Conservation (phyloP, 352 stramenopile genomes). For the Thalassiosira livingstoniorum region DNA sequence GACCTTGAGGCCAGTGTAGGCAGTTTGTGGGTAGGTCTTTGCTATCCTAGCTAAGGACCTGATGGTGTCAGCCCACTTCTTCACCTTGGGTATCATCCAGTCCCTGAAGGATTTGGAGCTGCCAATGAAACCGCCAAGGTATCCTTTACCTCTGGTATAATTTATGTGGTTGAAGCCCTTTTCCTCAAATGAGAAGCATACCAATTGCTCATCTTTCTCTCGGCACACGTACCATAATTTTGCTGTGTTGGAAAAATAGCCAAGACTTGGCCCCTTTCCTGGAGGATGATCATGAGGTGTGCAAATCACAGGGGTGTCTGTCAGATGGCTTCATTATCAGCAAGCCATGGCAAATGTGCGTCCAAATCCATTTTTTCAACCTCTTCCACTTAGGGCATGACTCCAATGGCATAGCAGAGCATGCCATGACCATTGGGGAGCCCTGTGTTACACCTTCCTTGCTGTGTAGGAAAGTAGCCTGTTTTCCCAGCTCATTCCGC, state of each 20-base stretch:
- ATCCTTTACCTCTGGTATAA: slow-evolving; percentile 16
- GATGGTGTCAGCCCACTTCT: slow-evolving; percentile 22
- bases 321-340: slow-evolving; percentile 25
- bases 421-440: slow-evolving; percentile 30
- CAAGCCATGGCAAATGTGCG: slow-evolving; percentile 39
- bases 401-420: slow-evolving; percentile 32
- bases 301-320: neutral
- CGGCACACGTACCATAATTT: slow-evolving; percentile 14
- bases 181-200: neutral
- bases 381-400: slow-evolving; percentile 23
- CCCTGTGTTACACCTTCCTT: slow-evolving; percentile 40
- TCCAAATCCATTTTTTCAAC: slow-evolving; percentile 6
- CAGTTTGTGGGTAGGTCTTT: slow-evolving; percentile 44
- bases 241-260: slow-evolving; percentile 14
- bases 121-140: slow-evolving; percentile 44
- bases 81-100: slow-evolving; percentile 28
- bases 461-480: neutral
- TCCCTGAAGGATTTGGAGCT: neutral
- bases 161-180: slow-evolving; percentile 21
- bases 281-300: slow-evolving; percentile 4
- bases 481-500: neutral
- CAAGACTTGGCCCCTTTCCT: slow-evolving; percentile 8
- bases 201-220: slow-evolving; percentile 12
- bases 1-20: slow-evolving; percentile 47
- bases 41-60: slow-evolving; percentile 5